phyloP scores from a whole-genome alignment of 2,329 filamentous ascomycete genomes.

The Penicillium sp. region DNA sequence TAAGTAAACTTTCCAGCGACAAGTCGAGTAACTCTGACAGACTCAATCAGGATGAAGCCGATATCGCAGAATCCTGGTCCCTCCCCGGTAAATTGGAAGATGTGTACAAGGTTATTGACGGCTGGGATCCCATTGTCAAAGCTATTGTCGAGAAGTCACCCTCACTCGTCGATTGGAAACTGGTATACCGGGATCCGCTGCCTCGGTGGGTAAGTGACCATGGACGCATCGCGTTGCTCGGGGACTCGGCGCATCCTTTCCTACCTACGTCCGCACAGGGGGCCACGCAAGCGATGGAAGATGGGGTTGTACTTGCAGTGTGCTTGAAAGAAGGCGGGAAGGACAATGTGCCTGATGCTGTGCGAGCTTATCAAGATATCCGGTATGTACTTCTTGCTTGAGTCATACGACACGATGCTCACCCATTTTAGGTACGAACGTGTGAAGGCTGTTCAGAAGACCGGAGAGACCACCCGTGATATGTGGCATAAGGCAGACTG shows the following conservation, averaged over 20 bases:
- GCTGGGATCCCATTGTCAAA: conserved; percentile 51
- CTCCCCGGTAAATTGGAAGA: conserved; percentile 56
- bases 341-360: conserved; percentile 40
- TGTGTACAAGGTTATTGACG: conserved; percentile 53
- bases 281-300: conserved; percentile 46
- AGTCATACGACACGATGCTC: not conserved
- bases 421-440: conserved; percentile 42
- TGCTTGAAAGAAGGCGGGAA: conserved; percentile 27
- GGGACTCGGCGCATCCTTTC: conserved; percentile 43
- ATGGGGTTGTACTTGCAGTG: conserved; percentile 42
- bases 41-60: conserved; percentile 46
- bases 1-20: conserved; percentile 10
- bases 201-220: conserved; percentile 18
- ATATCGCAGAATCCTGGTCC: conserved; percentile 59
- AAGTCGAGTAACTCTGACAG: not conserved
- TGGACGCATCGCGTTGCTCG: conserved; percentile 34
- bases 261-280: conserved; percentile 48
- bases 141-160: conserved; percentile 44
- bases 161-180: conserved; percentile 32
- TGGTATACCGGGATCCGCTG: conserved; percentile 37
- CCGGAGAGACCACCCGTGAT: conserved; percentile 49
- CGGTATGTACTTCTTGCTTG: not conserved
- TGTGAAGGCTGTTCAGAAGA: conserved; percentile 51
- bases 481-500: conserved; percentile 57
- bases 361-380: conserved; percentile 49